A percentile compares a stretch with the other conserved stretches of the same genome.
Evolutionary conservation across 768 basidiomycete species (phyloP).

Genomic region (Sarcodon aspratus): DNA sequence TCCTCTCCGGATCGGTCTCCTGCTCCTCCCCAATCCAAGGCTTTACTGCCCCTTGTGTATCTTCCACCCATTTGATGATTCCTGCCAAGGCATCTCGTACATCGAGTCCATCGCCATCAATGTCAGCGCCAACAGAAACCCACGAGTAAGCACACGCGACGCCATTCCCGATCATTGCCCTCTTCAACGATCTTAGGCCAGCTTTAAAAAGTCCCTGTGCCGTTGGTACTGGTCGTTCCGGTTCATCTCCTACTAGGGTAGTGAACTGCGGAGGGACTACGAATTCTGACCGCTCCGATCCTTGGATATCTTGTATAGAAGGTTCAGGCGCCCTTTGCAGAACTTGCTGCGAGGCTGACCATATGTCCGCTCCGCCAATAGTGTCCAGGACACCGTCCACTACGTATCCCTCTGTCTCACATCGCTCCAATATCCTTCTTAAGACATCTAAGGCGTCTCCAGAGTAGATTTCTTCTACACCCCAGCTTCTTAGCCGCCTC

Average conservation of each 20-base stretch:
- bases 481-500: slow-evolving; percentile 46
- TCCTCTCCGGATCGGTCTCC: slow-evolving; percentile 5
- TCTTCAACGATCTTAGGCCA: slow-evolving; percentile 50
- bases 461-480: slow-evolving; percentile 70
- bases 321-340: slow-evolving; percentile 15
- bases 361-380: slow-evolving; percentile 68
- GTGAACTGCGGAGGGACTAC: slow-evolving; percentile 47
- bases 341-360: slow-evolving; percentile 62
- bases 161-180: slow-evolving; percentile 12
- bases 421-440: slow-evolving; percentile 37
- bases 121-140: slow-evolving; percentile 71
- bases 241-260: slow-evolving; percentile 66
- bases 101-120: slow-evolving; percentile 77
- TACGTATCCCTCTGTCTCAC: slow-evolving; percentile 20
- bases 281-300: background rate
- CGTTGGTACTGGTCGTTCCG: slow-evolving; percentile 52
- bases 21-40: slow-evolving; percentile 13
- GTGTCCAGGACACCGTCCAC: slow-evolving; percentile 83
- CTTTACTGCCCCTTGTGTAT: slow-evolving; percentile 1
- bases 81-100: slow-evolving; percentile 40
- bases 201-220: slow-evolving; percentile 65
- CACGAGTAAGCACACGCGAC: slow-evolving; percentile 49
- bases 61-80: slow-evolving; percentile 25
- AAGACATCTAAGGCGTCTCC: slow-evolving; percentile 44
- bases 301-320: background rate